These are phyloP conservation scores for Xerocomus spinulosus DNA, from an alignment of 768 basidiomycete species.

Conservation along the genomic window DNA sequence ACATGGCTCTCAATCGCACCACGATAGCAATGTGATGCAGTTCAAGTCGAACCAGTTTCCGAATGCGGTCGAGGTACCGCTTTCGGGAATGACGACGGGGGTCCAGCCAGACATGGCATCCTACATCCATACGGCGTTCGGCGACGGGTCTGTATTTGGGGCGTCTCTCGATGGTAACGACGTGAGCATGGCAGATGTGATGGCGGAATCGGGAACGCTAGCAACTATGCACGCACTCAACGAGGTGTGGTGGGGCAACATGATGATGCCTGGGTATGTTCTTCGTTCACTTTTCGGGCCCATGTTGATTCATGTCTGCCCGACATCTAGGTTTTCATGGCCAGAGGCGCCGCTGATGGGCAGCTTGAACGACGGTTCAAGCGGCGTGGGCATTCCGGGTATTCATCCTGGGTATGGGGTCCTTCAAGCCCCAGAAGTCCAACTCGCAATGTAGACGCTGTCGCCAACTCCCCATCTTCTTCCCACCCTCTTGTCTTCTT, in stretches of 20 bases:
- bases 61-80: neutral
- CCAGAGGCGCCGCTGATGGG: conserved; percentile 26
- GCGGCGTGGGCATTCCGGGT: conserved; percentile 14
- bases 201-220: conserved; percentile 50
- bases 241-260: conserved; percentile 68
- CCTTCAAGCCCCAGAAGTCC: conserved; percentile 18
- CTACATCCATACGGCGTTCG: conserved; percentile 31
- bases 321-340: conserved; percentile 28
- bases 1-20: conserved; percentile 13
- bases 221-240: conserved; percentile 72
- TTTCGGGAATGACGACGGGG: neutral
- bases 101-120: conserved; percentile 40
- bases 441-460: conserved; percentile 21
- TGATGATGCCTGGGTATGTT: conserved; percentile 77
- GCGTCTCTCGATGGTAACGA: conserved; percentile 6
- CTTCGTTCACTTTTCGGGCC: neutral
- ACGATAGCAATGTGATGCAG: conserved; percentile 30
- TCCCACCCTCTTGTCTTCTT: too few species aligned
- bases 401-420: conserved; percentile 17
- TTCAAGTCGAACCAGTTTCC: conserved; percentile 16
- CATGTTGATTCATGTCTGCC: neutral
- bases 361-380: conserved; percentile 17
- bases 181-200: conserved; percentile 22
- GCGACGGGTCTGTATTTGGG: neutral
- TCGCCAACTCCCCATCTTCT: too few species aligned